Conservation (phyloP, 257 asterid species). For the Salvia rosmarinus region DNA sequence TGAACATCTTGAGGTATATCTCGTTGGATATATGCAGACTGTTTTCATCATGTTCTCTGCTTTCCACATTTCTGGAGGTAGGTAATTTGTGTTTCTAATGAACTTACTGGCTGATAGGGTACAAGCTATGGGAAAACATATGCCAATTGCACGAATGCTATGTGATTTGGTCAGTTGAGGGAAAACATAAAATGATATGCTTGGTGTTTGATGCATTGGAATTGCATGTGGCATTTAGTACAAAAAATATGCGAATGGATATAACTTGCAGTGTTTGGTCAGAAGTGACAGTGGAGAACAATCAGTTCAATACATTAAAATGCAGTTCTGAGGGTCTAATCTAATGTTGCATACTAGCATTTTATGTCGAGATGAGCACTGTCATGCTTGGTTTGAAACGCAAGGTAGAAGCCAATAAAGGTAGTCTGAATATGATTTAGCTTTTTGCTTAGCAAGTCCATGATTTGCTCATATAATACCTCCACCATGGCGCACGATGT, state of each 20-base stretch:
- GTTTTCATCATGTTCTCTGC: background rate
- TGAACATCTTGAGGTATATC: background rate
- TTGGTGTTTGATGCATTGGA: conserved; percentile 19
- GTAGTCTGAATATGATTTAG: conserved; percentile 17
- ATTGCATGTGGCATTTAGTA: conserved; percentile 29
- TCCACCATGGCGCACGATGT: conserved; percentile 12
- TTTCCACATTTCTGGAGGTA: conserved; percentile 15
- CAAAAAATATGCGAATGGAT: conserved; percentile 22
- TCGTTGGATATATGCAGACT: conserved; percentile 5
- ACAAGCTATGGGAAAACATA: conserved; percentile 9
- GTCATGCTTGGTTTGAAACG: conserved; percentile 7
- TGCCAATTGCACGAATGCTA: conserved; percentile 16
- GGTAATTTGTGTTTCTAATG: conserved; percentile 17
- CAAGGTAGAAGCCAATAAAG: conserved; percentile 11
- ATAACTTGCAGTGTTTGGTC: conserved; percentile 21
- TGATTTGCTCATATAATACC: conserved; percentile 11
- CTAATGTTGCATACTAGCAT: conserved; percentile 16
- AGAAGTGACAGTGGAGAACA: conserved; percentile 20
- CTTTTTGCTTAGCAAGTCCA: conserved; percentile 1
- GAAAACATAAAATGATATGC: conserved; percentile 18
- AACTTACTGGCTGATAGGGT: background rate
- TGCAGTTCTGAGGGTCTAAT: conserved; percentile 27
- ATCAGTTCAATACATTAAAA: background rate
- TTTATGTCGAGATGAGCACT: conserved; percentile 16
- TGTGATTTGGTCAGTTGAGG: conserved; percentile 11